Base-by-base conservation (phyloP, 129 eudicot genomes). In the Lactuca sativa region DNA sequence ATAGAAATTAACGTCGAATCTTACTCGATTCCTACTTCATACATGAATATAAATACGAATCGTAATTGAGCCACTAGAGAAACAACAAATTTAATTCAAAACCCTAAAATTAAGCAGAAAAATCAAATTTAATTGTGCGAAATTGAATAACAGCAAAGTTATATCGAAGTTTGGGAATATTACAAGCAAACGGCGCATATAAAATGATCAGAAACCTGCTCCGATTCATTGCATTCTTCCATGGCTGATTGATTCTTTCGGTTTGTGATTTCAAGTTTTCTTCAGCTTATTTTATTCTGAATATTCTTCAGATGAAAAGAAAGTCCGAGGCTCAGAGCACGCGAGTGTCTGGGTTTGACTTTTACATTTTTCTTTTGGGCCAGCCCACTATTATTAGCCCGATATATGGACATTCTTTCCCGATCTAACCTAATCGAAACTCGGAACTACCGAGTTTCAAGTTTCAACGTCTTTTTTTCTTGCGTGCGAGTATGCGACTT, bases 111-210 rank as follows among this genome's bases (percentile, higher is more conserved):
- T 9, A 33, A 59, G 65, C 36, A 62, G 38, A 17, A 60, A 48
- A 55, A 69, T 38, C 11, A 10, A 54, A 36, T 2, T 15, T 52
- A 2, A 55, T 18, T 18, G 36, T 16, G 66, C n/a, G 47, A 59
- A 54, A 73, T 63, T 6, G 47, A 54, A 64, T 25, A 4, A 10
- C 13, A 30, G 10, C n/a, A 40, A 73, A 40, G 21, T 49, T 38
- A 52, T 30, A 14, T 31, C 14, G 67, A 58, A 7, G 17, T 18
- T 55, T 37, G 52, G 55, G 21, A 52, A 7, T 54, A 55, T 78
- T 85, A 85, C 96, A 83, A 74, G 81, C 96, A 88, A 85, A 85
- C 81, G 70, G 89, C 82, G 69, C 96, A 88, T 56, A 70, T 71
- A 62, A 88, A 86, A 32, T 87, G 77, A 73, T 84, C 96, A 47